Evolutionary conservation across 2,329 filamentous ascomycete species (phyloP), one percentile per base, ranked within the genome.

Genomic region (Trichoderma polysporum): DNA sequence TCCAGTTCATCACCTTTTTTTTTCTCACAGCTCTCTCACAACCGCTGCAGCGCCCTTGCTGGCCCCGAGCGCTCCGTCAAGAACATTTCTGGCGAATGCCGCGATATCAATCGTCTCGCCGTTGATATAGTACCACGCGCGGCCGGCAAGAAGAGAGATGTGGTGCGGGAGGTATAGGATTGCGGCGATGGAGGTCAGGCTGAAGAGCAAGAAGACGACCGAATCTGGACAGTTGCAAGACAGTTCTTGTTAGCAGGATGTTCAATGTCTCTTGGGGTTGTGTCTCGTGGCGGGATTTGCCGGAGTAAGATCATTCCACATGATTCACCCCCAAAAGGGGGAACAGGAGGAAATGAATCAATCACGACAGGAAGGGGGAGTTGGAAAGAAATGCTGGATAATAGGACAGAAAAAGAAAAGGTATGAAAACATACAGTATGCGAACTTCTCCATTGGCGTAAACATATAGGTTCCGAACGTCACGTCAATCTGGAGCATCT

Each of bases 401-500:
- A 25, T 10, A 45, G 54, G 27, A n/a, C 25, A 35, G 13, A 62
- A 62, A 50, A 19, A 45, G 41, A 19, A 22, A 45, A 19, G 8
- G 39, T 7, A 8, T 1, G 58, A 27, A 49, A 12, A 22, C 13
- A 6, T 80, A 98, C 95, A 98, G 81, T 98, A 97, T 74, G 97
- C 90, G 80, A 97, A 94, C 79, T 97, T 97, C 84, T 99, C 95
- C 61, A 91, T 93, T 1, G 93, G 91, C 41, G 94, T 97, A 74
- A 97, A 90, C 91, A 99, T 98, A 85, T 99, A 98, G 29, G 98
- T 87, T 69, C 91, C 91, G 80, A 96, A 95, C 13, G 94, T 97
- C 78, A 98, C 94, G 82, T 99, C 95, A 78, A 98, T 93, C 84
- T 98, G 95, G 84, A 98, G 97, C 78, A 94, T 90, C 86, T 99